Evolutionary conservation across 2,329 filamentous ascomycete genomes (phyloP).

Genomic region (Paecilomyces sp.): DNA sequence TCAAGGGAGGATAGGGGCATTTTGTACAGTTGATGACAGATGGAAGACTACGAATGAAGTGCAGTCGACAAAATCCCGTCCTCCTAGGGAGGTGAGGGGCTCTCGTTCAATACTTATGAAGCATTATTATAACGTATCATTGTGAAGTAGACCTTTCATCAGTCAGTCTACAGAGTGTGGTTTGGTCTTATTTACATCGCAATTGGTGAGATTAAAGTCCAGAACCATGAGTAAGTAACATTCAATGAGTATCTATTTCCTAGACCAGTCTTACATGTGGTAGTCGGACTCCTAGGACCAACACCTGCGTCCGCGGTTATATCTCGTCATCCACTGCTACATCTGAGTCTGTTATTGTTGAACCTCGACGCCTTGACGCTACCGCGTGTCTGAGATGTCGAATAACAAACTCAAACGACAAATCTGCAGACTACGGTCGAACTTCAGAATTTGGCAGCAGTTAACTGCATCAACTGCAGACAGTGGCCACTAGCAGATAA

Average conservation of each 20-base stretch:
- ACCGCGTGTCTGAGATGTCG: background rate
- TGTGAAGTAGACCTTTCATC: background rate
- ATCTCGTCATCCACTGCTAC: background rate
- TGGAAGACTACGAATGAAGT: background rate
- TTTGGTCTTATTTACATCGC: too few species aligned
- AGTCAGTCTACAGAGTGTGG: background rate
- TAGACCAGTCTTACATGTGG: background rate
- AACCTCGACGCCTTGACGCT: background rate
- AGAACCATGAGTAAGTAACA: too few species aligned
- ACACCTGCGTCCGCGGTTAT: background rate
- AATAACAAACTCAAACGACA: background rate
- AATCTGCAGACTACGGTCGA: background rate
- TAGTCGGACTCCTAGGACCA: background rate
- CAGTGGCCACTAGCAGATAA: background rate
- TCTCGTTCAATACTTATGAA: background rate
- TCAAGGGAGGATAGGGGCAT: background rate
- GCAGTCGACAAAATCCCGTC: background rate
- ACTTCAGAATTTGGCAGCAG: background rate
- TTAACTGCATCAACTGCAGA: background rate
- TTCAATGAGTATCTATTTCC: background rate
- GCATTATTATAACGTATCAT: background rate
- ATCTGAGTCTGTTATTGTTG: background rate
- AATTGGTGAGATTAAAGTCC: too few species aligned
- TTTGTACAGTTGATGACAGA: background rate
- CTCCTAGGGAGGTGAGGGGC: background rate